Evolutionary conservation across 2,329 filamentous ascomycete species (phyloP).

Genomic region (Colletotrichum sp.): DNA sequence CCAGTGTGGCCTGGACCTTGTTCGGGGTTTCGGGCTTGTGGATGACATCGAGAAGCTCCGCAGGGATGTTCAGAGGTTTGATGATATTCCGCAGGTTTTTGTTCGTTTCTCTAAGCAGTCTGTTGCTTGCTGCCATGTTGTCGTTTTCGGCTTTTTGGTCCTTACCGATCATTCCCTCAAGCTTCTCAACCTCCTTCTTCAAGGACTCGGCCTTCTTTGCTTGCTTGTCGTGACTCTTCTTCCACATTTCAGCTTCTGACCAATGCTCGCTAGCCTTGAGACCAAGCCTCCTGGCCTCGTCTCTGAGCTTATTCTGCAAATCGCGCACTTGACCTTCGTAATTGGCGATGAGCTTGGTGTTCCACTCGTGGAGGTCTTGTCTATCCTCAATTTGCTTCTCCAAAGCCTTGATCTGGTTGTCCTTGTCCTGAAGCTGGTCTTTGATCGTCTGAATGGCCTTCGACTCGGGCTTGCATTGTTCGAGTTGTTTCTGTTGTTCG

Average conservation of each 20-base stretch:
- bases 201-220: neutral
- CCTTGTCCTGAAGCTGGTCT: neutral
- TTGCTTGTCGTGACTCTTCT: neutral
- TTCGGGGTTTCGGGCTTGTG: neutral
- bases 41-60: neutral
- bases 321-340: rapidly evolving
- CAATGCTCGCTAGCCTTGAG: neutral
- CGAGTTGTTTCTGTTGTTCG: neutral
- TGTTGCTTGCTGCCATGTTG: neutral
- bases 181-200: neutral
- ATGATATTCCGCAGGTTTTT: neutral
- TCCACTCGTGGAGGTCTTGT: neutral
- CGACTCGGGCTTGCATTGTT: neutral
- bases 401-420: neutral
- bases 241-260: neutral
- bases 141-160: neutral
- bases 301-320: neutral
- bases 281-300: neutral
- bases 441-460: neutral
- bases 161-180: neutral
- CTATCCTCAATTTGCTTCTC: neutral
- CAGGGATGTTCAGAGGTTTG: neutral
- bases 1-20: neutral
- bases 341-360: neutral
- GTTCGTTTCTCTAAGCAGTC: neutral